phyloP scores from a whole-genome alignment of 1,284 basidiomycete species.

The Boletus smithii region DNA sequence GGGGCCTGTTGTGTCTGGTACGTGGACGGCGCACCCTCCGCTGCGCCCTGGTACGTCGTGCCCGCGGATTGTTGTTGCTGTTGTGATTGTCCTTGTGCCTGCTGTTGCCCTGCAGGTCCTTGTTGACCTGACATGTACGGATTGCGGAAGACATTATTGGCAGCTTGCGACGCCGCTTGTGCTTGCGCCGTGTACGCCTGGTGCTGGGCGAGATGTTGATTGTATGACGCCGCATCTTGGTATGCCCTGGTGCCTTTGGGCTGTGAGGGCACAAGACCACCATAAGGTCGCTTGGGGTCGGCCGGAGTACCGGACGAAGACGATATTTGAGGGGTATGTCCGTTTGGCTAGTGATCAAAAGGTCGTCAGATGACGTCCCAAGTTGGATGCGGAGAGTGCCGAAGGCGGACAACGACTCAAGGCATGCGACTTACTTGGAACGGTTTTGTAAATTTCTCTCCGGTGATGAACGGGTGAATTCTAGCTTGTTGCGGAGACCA shows the following conservation, averaged over 20 bases:
- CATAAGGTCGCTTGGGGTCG: slow-evolving; percentile 88
- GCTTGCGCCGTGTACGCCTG: slow-evolving; percentile 89
- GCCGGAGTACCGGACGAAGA: slow-evolving; percentile 36
- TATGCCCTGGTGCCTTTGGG: slow-evolving; percentile 80
- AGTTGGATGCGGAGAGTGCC: background rate
- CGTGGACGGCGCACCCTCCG: slow-evolving; percentile 18
- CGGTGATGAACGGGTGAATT: slow-evolving; percentile 96
- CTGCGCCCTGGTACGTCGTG: slow-evolving; percentile 20
- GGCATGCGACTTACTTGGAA: slow-evolving; percentile 64
- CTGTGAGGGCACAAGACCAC: slow-evolving; percentile 84
- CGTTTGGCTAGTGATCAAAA: slow-evolving; percentile 46
- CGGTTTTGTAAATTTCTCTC: slow-evolving; percentile 89
- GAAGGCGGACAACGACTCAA: background rate
- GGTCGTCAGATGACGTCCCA: slow-evolving; percentile 14
- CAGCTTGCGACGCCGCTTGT: slow-evolving; percentile 63
- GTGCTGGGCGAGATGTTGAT: slow-evolving; percentile 91
- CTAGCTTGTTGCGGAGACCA: slow-evolving; percentile 98
- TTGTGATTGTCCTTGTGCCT: slow-evolving; percentile 34
- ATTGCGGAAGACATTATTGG: slow-evolving; percentile 65
- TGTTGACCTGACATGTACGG: slow-evolving; percentile 62
- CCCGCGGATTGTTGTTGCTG: slow-evolving; percentile 32
- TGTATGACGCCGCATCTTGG: slow-evolving; percentile 91
- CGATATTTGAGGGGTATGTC: slow-evolving; percentile 35
- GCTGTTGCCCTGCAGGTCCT: slow-evolving; percentile 34
- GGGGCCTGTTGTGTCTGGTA: slow-evolving; percentile 24